These are phyloP conservation scores for Neonectria coccinea DNA, from an alignment of 2,329 filamentous ascomycete species.

Conservation along the genomic window DNA sequence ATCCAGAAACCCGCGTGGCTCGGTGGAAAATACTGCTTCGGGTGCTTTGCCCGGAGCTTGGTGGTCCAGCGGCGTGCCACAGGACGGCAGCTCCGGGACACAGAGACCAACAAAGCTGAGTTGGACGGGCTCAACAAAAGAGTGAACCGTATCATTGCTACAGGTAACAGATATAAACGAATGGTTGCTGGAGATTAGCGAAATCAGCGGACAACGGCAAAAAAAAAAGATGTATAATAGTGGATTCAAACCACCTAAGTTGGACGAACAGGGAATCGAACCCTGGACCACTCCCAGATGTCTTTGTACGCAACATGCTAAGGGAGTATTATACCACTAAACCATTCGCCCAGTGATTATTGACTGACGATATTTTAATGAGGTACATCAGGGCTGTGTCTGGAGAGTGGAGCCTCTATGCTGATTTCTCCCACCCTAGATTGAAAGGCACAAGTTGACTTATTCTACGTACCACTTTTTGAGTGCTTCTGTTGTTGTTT, in stretches of 20 bases:
- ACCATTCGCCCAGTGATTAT: conserved; percentile 43
- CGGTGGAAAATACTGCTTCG: conserved; percentile 3
- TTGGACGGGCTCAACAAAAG: background rate
- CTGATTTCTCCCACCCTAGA: background rate
- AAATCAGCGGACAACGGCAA: background rate
- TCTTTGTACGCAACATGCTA: conserved; percentile 42
- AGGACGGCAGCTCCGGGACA: background rate
- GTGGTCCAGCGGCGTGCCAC: background rate
- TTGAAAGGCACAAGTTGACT: background rate
- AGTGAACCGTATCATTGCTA: background rate
- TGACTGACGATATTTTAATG: background rate
- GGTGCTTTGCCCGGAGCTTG: conserved; percentile 1
- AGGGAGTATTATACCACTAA: conserved; percentile 48
- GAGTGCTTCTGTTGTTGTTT: background rate
- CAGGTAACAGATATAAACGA: no score
- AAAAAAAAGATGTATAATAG: conserved; percentile 13
- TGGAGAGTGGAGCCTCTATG: background rate
- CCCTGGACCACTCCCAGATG: conserved; percentile 46
- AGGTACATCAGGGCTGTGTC: background rate
- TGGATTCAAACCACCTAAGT: conserved; percentile 36
- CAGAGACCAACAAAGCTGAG: background rate
- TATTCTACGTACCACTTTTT: no score
- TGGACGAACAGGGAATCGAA: conserved; percentile 48
- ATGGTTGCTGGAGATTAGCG: background rate
- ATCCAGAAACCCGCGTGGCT: background rate